A percentile compares a stretch with the other conserved stretches of the same genome.
Conservation (phyloP, 441 rosid genomes). For the Euphorbia schlechtendalii region DNA sequence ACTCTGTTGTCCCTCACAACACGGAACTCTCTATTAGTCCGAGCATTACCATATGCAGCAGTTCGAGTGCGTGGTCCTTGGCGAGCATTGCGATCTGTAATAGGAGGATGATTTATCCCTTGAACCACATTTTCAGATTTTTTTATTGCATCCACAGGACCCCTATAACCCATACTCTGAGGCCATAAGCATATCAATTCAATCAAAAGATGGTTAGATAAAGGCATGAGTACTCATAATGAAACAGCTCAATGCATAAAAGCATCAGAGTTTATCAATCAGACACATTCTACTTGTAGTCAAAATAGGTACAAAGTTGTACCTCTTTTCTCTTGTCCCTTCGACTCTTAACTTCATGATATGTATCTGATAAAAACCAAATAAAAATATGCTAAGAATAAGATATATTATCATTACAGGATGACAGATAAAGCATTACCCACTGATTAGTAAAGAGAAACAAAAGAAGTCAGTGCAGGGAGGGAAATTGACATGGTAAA, state of each 20-base stretch:
- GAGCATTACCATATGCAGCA: constrained; percentile 45
- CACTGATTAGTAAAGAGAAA: not conserved
- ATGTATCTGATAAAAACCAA: constrained; percentile 55
- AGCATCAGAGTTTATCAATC: not conserved
- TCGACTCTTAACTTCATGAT: constrained; percentile 74
- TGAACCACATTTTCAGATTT: constrained; percentile 38
- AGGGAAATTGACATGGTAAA: not conserved
- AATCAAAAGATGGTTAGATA: constrained; percentile 20
- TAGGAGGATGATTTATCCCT: constrained; percentile 29
- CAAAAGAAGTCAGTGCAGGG: not conserved
- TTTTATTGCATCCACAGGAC: constrained; percentile 36
- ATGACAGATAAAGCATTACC: not conserved
- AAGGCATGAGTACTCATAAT: constrained; percentile 1
- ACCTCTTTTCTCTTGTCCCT: constrained; percentile 90
- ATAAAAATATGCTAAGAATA: constrained; percentile 15
- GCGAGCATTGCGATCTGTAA: constrained; percentile 38
- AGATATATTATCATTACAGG: not conserved
- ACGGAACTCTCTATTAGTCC: constrained; percentile 65
- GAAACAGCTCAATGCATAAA: not conserved
- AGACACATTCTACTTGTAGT: not conserved
- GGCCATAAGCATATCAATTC: constrained; percentile 26
- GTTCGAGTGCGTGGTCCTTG: constrained; percentile 46
- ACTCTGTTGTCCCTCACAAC: constrained; percentile 78
- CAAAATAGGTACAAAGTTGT: constrained; percentile 8
- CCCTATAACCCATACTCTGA: constrained; percentile 43